Conservation (phyloP, 1,284 basidiomycete species). For the Cutaneotrichosporon cyanovorans region DNA sequence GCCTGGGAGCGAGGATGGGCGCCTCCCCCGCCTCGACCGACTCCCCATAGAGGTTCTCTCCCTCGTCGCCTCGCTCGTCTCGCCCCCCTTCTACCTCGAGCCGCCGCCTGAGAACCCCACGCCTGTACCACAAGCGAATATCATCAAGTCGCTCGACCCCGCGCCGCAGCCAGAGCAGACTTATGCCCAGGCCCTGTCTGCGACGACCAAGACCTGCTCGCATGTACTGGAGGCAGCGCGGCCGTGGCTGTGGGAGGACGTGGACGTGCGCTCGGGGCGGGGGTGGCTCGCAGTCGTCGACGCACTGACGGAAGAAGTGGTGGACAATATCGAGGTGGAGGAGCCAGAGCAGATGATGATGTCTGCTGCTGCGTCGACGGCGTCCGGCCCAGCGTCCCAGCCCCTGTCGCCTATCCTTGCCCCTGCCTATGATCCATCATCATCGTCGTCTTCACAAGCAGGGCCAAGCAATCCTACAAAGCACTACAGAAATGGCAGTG, state of each 20-base stretch:
- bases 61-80: constrained; percentile 28
- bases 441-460: neutral
- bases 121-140: constrained; percentile 17
- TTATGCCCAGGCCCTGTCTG: constrained; percentile 20
- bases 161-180: constrained; percentile 18
- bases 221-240: constrained; percentile 36
- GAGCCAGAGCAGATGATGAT: constrained; percentile 4
- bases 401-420: neutral
- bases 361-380: neutral
- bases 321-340: constrained; percentile 10
- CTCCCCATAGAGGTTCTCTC: constrained; percentile 36
- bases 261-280: constrained; percentile 38
- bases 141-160: constrained; percentile 30
- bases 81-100: constrained; percentile 30
- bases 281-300: constrained; percentile 46
- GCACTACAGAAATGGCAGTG: neutral
- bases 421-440: neutral
- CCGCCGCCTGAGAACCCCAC: constrained; percentile 10
- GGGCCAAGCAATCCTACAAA: neutral
- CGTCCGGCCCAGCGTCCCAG: neutral
- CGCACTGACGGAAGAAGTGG: constrained; percentile 42
- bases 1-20: neutral
- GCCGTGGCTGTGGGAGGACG: constrained; percentile 45
- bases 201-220: constrained; percentile 18
- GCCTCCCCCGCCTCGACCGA: constrained; percentile 29